Evolutionary conservation across 192 early-diverging fungal genomes (phyloP).

Genomic region (Anaeromyces robustus): DNA sequence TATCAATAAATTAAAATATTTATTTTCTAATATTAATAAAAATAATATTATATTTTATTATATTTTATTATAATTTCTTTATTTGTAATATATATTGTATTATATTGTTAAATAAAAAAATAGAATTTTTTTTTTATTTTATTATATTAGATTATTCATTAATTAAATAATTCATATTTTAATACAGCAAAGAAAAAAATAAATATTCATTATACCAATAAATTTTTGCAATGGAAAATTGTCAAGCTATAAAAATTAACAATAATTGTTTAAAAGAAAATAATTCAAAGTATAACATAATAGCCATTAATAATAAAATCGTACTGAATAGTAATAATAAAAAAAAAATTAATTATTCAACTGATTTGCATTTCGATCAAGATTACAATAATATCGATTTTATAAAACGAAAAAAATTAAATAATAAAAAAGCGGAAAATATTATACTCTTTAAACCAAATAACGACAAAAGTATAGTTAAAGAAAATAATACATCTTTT

Average conservation of each 20-base stretch:
- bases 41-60: no score
- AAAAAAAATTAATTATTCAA: background rate
- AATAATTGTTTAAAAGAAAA: background rate
- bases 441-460: background rate
- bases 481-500: background rate
- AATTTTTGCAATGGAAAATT: background rate
- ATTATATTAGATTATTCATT: no score
- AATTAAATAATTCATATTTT: no score
- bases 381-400: background rate
- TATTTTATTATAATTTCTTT: no score
- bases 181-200: no score
- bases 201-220: no score
- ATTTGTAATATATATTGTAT: no score
- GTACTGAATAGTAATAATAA: background rate
- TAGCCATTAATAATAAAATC: background rate
- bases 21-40: no score
- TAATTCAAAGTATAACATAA: background rate
- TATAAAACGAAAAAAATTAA: background rate
- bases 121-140: no score
- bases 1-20: no score
- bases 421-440: background rate
- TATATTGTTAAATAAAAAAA: no score
- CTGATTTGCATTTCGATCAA: background rate
- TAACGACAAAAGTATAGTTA: background rate
- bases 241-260: background rate